Percentiles rank a stretch among this genome's conserved stretches.
Evolutionary conservation across 306 rosid genomes (phyloP).

Genomic region (Castanospermum australe): DNA sequence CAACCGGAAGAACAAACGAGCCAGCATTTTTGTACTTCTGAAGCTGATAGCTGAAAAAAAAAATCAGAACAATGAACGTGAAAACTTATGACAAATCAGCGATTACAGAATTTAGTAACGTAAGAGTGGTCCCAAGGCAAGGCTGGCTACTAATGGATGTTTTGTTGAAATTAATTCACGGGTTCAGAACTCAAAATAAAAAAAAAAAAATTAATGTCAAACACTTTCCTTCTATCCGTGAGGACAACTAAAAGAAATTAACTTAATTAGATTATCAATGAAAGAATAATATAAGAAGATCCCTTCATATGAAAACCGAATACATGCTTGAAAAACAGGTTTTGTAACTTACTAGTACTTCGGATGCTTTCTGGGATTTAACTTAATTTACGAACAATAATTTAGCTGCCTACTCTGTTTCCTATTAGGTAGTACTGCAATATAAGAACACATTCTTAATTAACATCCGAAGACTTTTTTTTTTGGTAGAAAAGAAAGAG

Average conservation of each 20-base stretch:
- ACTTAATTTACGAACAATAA: background rate
- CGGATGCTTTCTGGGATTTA: background rate
- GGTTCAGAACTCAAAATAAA: background rate
- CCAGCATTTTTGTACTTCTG: conserved; percentile 92
- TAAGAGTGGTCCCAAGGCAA: background rate
- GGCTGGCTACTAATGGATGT: background rate
- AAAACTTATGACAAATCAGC: background rate
- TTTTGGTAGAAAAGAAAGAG: background rate
- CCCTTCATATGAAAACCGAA: background rate
- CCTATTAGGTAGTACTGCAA: background rate
- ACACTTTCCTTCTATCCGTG: background rate
- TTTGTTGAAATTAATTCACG: background rate
- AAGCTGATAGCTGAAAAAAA: conserved; percentile 71
- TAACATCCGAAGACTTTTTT: background rate
- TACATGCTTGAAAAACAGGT: background rate
- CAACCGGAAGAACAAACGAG: conserved; percentile 87
- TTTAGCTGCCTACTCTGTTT: background rate
- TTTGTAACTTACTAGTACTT: background rate
- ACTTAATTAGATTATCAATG: background rate
- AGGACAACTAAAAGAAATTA: background rate
- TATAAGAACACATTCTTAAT: background rate
- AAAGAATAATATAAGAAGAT: background rate
- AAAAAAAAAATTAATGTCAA: background rate
- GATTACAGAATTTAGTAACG: background rate
- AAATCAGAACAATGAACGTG: background rate